phyloP scores from a whole-genome alignment of 1,139 yeast species.

The Ashbya aceris region DNA sequence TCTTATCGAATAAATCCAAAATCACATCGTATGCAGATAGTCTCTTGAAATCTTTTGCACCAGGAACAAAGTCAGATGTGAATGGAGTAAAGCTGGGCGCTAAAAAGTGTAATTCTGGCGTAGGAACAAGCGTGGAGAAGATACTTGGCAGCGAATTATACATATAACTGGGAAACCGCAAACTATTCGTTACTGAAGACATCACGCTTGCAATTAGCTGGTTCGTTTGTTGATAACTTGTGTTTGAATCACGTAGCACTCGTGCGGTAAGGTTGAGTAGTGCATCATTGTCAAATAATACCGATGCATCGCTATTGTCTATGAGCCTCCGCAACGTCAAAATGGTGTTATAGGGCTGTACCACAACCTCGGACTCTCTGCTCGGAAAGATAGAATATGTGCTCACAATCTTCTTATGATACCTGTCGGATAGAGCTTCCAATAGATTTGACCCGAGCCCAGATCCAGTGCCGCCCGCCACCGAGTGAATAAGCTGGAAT shows the following conservation, averaged over 20 bases:
- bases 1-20: conserved; percentile 71
- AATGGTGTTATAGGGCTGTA: conserved; percentile 89
- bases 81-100: conserved; percentile 86
- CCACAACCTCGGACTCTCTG: conserved; percentile 83
- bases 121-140: conserved; percentile 73
- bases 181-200: conserved; percentile 76
- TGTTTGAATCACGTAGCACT: conserved; percentile 35
- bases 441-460: conserved; percentile 82
- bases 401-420: conserved; percentile 70
- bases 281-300: conserved; percentile 87
- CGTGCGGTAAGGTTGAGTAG: conserved; percentile 41
- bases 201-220: conserved; percentile 78
- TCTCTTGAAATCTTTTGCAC: conserved; percentile 53
- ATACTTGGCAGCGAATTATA: conserved; percentile 81
- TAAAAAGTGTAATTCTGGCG: conserved; percentile 82
- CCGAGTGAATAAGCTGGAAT: conserved; percentile 84
- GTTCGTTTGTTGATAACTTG: conserved; percentile 61
- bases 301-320: conserved; percentile 74
- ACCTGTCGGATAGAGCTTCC: conserved; percentile 73
- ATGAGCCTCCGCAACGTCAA: conserved; percentile 73
- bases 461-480: conserved; percentile 98
- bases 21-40: conserved; percentile 80
- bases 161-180: conserved; percentile 87
- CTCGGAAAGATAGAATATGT: conserved; percentile 84
- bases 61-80: conserved; percentile 50